These are phyloP conservation scores for Kernera saxatilis DNA, from an alignment of 345 rosid species.

Conservation along the genomic window DNA sequence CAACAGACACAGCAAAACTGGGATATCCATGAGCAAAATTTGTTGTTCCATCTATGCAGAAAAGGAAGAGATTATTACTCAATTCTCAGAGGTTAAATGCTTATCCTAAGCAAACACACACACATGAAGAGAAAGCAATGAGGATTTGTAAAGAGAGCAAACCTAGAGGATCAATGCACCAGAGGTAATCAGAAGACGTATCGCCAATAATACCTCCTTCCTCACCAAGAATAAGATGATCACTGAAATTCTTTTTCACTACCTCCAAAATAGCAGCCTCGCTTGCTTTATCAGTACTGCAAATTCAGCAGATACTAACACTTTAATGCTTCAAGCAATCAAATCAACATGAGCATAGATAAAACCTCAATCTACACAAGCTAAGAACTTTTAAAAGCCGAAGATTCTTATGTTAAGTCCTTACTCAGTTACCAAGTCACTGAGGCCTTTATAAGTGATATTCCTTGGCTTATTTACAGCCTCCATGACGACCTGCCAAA, in stretches of 20 bases:
- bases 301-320: conserved; percentile 30
- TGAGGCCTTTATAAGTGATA: conserved; percentile 74
- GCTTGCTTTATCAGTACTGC: conserved; percentile 87
- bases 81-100: not conserved
- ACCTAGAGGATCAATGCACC: conserved; percentile 99
- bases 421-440: conserved; percentile 93
- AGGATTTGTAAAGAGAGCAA: conserved; percentile 16
- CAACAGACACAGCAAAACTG: conserved; percentile 96
- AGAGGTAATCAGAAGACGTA: conserved; percentile 77
- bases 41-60: conserved; percentile 77
- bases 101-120: not conserved
- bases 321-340: not conserved
- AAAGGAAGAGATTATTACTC: not conserved
- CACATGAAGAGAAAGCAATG: not conserved
- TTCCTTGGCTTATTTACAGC: conserved; percentile 85
- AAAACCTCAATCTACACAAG: not conserved
- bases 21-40: conserved; percentile 97
- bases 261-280: conserved; percentile 86
- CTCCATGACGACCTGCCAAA: conserved; percentile 78
- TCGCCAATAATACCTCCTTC: conserved; percentile 91
- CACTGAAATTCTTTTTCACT: conserved; percentile 62
- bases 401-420: conserved; percentile 5
- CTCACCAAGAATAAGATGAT: conserved; percentile 94
- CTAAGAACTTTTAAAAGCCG: not conserved
- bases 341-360: not conserved